Conservation (phyloP, 1,284 basidiomycete genomes). For the Ceratobasidium sp. region DNA sequence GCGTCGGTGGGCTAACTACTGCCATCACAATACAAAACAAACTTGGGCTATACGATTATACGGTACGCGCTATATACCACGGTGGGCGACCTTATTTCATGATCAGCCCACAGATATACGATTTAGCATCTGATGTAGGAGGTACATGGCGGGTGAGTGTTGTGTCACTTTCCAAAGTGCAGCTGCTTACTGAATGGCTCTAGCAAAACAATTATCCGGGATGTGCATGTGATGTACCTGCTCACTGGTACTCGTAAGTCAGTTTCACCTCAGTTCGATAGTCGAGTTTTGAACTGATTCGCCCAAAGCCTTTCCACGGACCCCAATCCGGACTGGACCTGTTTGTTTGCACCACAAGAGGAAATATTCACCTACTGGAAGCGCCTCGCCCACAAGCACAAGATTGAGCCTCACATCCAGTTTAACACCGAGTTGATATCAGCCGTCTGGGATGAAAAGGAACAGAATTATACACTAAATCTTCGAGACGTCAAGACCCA, state of each 20-base stretch:
- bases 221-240: slow-evolving; percentile 7
- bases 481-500: slow-evolving; percentile 1
- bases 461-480: slow-evolving; percentile 9
- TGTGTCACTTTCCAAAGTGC: neutral
- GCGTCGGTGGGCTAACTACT: slow-evolving; percentile 19
- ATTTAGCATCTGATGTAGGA: slow-evolving; percentile 55
- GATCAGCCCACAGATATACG: slow-evolving; percentile 55
- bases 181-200: slow-evolving; percentile 11
- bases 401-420: slow-evolving; percentile 3
- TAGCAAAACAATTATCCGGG: slow-evolving; percentile 54
- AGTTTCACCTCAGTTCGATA: slow-evolving; percentile 19
- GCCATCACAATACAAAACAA: slow-evolving; percentile 16
- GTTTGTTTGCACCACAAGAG: neutral
- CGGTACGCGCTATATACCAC: neutral
- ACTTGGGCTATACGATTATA: slow-evolving; percentile 22
- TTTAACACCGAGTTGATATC: slow-evolving; percentile 17
- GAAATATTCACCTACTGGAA: slow-evolving; percentile 20
- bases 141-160: slow-evolving; percentile 61
- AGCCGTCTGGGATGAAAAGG: slow-evolving; percentile 13
- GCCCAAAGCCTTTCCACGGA: slow-evolving; percentile 48
- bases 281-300: neutral
- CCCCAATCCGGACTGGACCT: slow-evolving; percentile 49
- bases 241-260: slow-evolving; percentile 41
- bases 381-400: neutral
- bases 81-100: neutral